These are phyloP conservation scores for Fusarium coffeatum DNA, from an alignment of 2,329 filamentous ascomycete genomes.

Conservation along the genomic window DNA sequence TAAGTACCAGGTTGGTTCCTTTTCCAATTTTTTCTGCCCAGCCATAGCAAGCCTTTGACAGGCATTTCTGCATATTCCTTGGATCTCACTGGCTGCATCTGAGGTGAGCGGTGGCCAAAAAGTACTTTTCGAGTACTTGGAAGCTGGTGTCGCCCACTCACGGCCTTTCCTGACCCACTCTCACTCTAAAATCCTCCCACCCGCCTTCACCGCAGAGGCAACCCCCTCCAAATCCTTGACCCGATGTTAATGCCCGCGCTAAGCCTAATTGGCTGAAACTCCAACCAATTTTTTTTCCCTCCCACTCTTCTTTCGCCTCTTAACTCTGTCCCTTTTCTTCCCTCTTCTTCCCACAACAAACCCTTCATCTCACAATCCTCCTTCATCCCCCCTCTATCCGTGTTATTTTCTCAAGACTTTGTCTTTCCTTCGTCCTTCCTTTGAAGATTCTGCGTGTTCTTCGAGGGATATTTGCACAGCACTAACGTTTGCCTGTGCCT, in stretches of 20 bases:
- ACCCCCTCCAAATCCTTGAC: constrained; percentile 44
- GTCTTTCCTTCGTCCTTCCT: constrained; percentile 60
- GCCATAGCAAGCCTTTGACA: constrained; percentile 39
- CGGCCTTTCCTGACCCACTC: constrained; percentile 44
- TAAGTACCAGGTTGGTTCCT: constrained; percentile 33
- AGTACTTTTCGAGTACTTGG: constrained; percentile 39
- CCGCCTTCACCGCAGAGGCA: constrained; percentile 45
- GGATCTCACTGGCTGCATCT: constrained; percentile 35
- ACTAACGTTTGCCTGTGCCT: constrained; percentile 48
- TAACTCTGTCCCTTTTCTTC: constrained; percentile 48
- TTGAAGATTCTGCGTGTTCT: constrained; percentile 60
- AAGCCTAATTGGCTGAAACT: constrained; percentile 49
- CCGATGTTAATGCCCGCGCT: constrained; percentile 43
- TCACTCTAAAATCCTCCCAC: constrained; percentile 36
- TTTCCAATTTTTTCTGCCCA: constrained; percentile 27
- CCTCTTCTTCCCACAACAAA: constrained; percentile 52
- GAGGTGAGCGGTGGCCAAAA: constrained; percentile 44
- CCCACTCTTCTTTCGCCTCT: constrained; percentile 50
- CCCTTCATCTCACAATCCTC: constrained; percentile 48
- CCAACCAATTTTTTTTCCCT: constrained; percentile 53
- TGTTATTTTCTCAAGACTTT: constrained; percentile 48
- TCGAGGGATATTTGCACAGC: constrained; percentile 53
- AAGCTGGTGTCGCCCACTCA: constrained; percentile 41
- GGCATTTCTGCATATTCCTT: constrained; percentile 14
- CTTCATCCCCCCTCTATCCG: constrained; percentile 47